Evolutionary conservation across 2,329 filamentous ascomycete genomes (phyloP).

Genomic region (Hymenoscyphus fraxineus): DNA sequence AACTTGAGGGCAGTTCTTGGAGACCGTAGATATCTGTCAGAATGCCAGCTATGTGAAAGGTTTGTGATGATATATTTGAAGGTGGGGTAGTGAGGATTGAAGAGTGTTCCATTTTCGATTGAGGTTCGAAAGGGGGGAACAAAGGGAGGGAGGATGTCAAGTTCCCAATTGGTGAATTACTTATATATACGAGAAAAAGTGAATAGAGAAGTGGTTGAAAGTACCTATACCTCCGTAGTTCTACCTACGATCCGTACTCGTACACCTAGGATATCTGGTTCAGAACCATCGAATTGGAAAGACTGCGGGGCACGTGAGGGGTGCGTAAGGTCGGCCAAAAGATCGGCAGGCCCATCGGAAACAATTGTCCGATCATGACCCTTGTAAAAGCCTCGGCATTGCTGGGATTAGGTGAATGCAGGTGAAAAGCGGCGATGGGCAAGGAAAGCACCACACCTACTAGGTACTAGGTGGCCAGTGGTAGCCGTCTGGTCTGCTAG

Average conservation of each 20-base stretch:
- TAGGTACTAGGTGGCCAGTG: neutral
- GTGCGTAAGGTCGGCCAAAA: neutral
- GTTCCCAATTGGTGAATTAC: too few species aligned
- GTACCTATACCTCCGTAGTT: too few species aligned
- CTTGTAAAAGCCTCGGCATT: neutral
- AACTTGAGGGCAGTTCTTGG: constrained; percentile 57
- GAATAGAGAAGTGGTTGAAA: neutral
- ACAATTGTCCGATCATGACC: neutral
- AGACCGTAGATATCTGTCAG: constrained; percentile 78
- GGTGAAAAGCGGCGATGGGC: neutral
- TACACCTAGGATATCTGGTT: too few species aligned
- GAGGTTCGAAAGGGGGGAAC: neutral
- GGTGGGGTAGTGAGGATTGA: constrained; percentile 2
- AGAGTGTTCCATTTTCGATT: neutral
- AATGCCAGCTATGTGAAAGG: constrained; percentile 72
- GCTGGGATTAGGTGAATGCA: neutral
- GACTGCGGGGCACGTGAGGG: neutral
- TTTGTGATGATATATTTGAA: constrained; percentile 55
- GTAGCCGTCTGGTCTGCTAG: too few species aligned
- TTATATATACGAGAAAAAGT: neutral
- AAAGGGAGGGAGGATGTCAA: too few species aligned
- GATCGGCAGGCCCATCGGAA: neutral
- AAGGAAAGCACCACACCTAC: neutral
- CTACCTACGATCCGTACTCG: too few species aligned
- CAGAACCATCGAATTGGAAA: neutral